Evolutionary conservation across 768 basidiomycete species (phyloP).

Genomic region (Russula foetens): DNA sequence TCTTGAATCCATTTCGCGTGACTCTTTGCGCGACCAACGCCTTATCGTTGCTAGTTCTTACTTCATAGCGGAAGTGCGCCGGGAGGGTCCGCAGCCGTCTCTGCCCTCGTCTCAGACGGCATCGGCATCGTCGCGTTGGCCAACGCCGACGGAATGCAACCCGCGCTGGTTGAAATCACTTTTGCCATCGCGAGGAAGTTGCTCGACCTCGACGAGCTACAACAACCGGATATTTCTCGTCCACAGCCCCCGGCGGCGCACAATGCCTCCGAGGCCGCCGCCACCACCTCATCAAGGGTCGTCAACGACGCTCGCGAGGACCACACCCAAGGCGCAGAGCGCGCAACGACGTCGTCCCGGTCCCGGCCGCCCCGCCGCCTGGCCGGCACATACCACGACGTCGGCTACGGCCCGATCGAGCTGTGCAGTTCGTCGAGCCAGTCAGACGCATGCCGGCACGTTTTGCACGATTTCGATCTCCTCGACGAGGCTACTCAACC

Average conservation of each 20-base stretch:
- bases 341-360: too few species aligned
- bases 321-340: too few species aligned
- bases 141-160: conserved; percentile 4
- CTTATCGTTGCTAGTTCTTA: background rate
- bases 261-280: too few species aligned
- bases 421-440: background rate
- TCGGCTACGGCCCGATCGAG: background rate
- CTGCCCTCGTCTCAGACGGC: background rate
- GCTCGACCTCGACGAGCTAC: background rate
- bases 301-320: too few species aligned
- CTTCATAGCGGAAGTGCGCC: background rate
- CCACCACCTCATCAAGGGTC: too few species aligned
- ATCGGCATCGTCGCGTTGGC: conserved; percentile 2
- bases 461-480: background rate
- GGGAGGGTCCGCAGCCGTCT: background rate
- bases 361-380: background rate
- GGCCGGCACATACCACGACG: background rate
- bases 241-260: too few species aligned
- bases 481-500: too few species aligned
- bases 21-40: too few species aligned
- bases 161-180: background rate
- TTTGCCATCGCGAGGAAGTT: background rate
- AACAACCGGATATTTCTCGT: too few species aligned
- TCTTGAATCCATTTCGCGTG: too few species aligned
- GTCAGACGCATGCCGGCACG: background rate